Percentiles rank a stretch among this genome's conserved stretches.
Evolutionary conservation across 2,329 filamentous ascomycete species (phyloP).

Genomic region (Keithomyces neogunnii): DNA sequence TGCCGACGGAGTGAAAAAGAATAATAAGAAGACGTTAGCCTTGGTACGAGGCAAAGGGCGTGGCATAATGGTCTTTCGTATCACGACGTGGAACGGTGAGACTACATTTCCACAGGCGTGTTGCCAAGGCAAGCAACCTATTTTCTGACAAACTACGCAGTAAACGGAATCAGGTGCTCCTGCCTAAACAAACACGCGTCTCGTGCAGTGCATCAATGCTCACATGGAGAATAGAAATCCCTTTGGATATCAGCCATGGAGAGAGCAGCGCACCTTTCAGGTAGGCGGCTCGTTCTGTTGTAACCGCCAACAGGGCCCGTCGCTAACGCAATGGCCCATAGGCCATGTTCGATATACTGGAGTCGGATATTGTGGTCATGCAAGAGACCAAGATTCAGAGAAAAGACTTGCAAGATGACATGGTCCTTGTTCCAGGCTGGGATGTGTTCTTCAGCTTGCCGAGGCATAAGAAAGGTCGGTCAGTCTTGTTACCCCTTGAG

Average conservation of each 20-base stretch:
- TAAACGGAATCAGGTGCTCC: conserved; percentile 66
- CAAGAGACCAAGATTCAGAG: conserved; percentile 95
- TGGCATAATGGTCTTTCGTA: conserved; percentile 60
- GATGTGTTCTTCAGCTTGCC: conserved; percentile 94
- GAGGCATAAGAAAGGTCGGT: conserved; percentile 78
- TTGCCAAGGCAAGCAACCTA: not conserved
- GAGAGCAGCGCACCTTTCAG: conserved; percentile 60
- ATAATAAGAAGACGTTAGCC: not conserved
- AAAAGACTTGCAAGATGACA: conserved; percentile 87
- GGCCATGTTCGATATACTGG: conserved; percentile 90
- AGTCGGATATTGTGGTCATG: conserved; percentile 88
- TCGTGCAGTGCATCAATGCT: not conserved
- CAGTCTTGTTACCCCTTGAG: not conserved
- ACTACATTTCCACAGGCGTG: conserved; percentile 1
- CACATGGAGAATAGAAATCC: conserved; percentile 50
- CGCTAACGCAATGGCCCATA: conserved; percentile 20
- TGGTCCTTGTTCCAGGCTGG: conserved; percentile 92
- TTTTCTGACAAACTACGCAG: conserved; percentile 30
- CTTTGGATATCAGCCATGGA: conserved; percentile 79
- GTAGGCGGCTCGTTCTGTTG: conserved; percentile 28
- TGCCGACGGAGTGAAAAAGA: not conserved
- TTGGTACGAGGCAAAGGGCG: not conserved
- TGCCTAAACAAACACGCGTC: not conserved
- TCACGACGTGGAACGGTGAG: conserved; percentile 81
- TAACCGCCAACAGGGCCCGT: not conserved